Evolutionary conservation across 257 asterid species (phyloP).

Genomic region (Ballota nigra): DNA sequence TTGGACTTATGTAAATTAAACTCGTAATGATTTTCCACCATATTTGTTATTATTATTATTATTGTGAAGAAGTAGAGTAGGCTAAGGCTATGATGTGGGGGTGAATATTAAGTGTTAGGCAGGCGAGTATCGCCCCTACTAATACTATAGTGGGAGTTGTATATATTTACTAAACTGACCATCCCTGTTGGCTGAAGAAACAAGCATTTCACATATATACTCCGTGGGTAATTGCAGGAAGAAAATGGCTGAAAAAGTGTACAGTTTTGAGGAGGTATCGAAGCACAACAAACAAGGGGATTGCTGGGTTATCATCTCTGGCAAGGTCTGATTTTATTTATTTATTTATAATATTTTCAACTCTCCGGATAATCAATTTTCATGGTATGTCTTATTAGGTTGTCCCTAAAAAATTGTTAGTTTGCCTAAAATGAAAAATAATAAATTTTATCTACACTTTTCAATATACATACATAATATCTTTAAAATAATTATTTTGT

Average conservation of each 20-base stretch:
- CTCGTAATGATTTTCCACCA: too few relatives aligned
- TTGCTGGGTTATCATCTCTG: constrained; percentile 68
- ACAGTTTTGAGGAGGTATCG: constrained; percentile 46
- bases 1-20: neutral
- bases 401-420: too few relatives aligned
- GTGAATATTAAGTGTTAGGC: neutral
- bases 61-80: neutral
- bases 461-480: too few relatives aligned
- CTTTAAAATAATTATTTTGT: too few relatives aligned
- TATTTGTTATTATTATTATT: too few relatives aligned
- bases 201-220: too few relatives aligned
- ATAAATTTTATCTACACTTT: too few relatives aligned
- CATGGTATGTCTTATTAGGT: too few relatives aligned
- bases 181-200: neutral
- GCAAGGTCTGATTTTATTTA: constrained; percentile 40
- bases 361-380: too few relatives aligned
- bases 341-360: neutral
- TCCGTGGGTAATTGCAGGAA: neutral
- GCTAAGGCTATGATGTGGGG: neutral
- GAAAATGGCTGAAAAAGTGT: constrained; percentile 42
- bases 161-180: too few relatives aligned
- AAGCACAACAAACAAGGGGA: constrained; percentile 50
- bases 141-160: neutral
- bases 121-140: neutral
- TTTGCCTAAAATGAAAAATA: too few relatives aligned